Base-by-base conservation (phyloP, 2,329 filamentous ascomycete species). In the Apiospora koreana region DNA sequence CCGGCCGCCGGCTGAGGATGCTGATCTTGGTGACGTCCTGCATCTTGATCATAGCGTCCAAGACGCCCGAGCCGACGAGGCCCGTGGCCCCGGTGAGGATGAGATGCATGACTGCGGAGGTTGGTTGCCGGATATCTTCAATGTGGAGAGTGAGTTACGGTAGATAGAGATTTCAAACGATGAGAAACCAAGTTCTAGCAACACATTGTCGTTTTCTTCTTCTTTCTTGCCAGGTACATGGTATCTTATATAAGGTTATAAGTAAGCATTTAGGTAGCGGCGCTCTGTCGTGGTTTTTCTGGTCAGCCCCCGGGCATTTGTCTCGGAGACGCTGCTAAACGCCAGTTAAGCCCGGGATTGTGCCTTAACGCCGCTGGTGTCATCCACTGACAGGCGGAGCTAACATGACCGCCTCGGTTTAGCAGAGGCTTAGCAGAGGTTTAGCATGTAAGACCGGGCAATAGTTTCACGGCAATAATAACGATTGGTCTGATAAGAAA, bases 81-180 rank as follows among this genome's bases (percentile, higher is more conserved):
- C 91, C 91, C 0, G 90, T 92, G 14, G 89, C 90, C n/a, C 90
- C 90, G 0, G 90, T 92, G 67, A 92, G 83, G 71, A 92, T 89
- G 76, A 92, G 83, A 81, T 91, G 88, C 87, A 90, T 90, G 31
- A 54, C 78, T 8, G n/a, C n/a, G 65, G 46, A 7, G 21, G 7
- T 31, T 18, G 42, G 35, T 18, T 16, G n/a, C 3, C 1, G 9
- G 1, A 67, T 64, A 25, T 23, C 28, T 42, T 41, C 50, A 14
- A 69, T 65, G 14, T 9, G 21, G 35, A n/a, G 28, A 25, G 28
- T 9, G 2, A 9, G 14, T 7, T 31, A 8, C 43, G 9, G 45
- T n/a, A 42, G 23, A 35, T n/a, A 42, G 23, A 35, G 18, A 28
- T 54, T 41, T 16, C 10, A 16, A 2, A 25, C 2, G 6, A 25